Evolutionary conservation across 208 protist genomes (phyloP).

Genomic region (Endotrypanum monterogeii): DNA sequence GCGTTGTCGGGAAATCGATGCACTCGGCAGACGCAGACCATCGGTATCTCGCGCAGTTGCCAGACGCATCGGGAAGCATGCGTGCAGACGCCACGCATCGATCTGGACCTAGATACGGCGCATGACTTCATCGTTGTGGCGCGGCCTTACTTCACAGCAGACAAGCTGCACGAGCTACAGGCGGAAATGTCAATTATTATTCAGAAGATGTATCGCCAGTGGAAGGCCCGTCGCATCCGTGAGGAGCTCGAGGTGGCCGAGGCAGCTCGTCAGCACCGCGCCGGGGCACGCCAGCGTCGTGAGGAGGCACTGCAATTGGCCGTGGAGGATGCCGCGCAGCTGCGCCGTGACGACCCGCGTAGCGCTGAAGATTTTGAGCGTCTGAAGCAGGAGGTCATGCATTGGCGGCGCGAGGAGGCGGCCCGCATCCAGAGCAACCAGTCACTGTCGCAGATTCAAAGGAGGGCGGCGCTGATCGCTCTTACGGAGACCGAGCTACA

Average conservation of each 20-base stretch:
- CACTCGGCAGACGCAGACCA: conserved; percentile 93
- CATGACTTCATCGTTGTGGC: conserved; percentile 77
- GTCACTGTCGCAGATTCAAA: conserved; percentile 52
- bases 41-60: conserved; percentile 79
- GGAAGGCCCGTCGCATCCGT: conserved; percentile 88
- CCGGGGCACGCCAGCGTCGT: conserved; percentile 51
- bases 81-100: conserved; percentile 88
- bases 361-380: conserved; percentile 93
- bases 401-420: conserved; percentile 88
- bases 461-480: conserved; percentile 70
- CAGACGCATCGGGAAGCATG: conserved; percentile 92
- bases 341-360: conserved; percentile 89
- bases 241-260: conserved; percentile 59
- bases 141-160: conserved; percentile 88
- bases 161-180: conserved; percentile 61
- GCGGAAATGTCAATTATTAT: conserved; percentile 85
- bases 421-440: conserved; percentile 63
- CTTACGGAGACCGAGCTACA: conserved; percentile 95
- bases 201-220: conserved; percentile 93
- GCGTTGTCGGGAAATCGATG: conserved; percentile 23
- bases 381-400: conserved; percentile 91
- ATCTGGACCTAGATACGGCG: conserved; percentile 62
- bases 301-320: conserved; percentile 72
- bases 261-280: conserved; percentile 57
- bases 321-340: conserved; percentile 75